phyloP scores from a whole-genome alignment of 257 asterid genomes.

The Agastache rugosa region DNA sequence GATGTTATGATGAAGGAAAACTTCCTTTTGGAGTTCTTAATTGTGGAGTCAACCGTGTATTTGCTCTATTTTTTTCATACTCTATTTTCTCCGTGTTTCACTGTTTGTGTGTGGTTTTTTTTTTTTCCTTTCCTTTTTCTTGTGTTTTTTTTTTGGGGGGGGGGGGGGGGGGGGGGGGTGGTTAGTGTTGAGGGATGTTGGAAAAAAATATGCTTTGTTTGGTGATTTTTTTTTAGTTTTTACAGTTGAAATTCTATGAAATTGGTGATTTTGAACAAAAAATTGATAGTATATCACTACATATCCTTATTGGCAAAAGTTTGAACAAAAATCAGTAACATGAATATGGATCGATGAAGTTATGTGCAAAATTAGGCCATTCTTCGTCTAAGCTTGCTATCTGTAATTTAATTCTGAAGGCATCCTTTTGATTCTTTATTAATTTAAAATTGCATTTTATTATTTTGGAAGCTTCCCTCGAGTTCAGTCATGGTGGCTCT shows the following conservation, averaged over 20 bases:
- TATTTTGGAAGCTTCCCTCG: background rate
- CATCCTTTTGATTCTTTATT: background rate
- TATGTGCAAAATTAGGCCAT: background rate
- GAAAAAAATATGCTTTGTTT: background rate
- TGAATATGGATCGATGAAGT: too few relatives aligned
- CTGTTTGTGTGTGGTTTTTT: background rate
- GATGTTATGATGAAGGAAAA: background rate
- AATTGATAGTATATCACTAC: background rate
- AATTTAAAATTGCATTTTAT: background rate
- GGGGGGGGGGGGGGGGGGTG: background rate
- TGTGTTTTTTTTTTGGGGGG: background rate
- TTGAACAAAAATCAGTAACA: conserved; percentile 5
- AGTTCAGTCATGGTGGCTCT: conserved; percentile 1
- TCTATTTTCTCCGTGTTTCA: background rate
- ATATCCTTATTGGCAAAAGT: background rate
- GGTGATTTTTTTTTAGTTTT: too few relatives aligned
- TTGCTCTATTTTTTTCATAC: background rate
- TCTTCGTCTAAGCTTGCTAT: background rate
- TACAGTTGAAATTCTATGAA: conserved; percentile 21
- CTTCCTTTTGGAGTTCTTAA: background rate
- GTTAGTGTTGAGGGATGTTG: background rate
- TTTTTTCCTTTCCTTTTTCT: background rate
- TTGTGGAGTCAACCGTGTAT: conserved; percentile 14
- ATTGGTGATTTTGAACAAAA: background rate
- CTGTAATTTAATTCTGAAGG: background rate